phyloP scores from a whole-genome alignment of 2,329 filamentous ascomycete species.

The Leptographium radiaticola region DNA sequence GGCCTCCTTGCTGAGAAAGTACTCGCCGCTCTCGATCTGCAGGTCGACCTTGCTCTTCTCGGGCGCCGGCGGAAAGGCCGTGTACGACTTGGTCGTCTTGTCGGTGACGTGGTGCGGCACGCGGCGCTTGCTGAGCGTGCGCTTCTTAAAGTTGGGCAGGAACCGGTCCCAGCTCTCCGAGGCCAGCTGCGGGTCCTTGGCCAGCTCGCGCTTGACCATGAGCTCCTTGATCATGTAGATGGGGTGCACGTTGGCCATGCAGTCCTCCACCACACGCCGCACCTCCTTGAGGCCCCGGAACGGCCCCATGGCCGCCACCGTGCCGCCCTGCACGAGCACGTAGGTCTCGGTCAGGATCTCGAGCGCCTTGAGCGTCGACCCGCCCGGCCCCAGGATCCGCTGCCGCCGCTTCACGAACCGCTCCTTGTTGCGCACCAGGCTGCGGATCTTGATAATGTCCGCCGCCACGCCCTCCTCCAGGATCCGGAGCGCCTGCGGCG shows the following conservation, averaged over 20 bases:
- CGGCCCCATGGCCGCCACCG: conserved; percentile 76
- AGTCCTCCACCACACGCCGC: conserved; percentile 79
- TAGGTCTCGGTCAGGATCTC: conserved; percentile 87
- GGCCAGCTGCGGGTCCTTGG: conserved; percentile 68
- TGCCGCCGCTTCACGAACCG: conserved; percentile 91
- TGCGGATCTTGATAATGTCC: conserved; percentile 93
- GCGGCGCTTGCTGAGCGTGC: conserved; percentile 71
- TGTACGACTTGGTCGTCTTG: conserved; percentile 90
- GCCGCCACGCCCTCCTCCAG: conserved; percentile 68
- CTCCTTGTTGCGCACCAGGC: conserved; percentile 83
- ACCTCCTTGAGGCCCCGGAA: conserved; percentile 92
- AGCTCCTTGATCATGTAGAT: conserved; percentile 70
- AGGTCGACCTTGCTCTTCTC: conserved; percentile 99
- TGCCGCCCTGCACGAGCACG: conserved; percentile 93
- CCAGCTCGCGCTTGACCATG: conserved; percentile 73
- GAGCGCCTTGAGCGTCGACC: conserved; percentile 84
- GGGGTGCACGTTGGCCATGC: conserved; percentile 93
- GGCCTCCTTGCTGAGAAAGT: conserved; percentile 85
- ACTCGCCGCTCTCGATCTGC: conserved; percentile 96
- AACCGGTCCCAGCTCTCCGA: conserved; percentile 93
- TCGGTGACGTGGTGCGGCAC: conserved; percentile 78
- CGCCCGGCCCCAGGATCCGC: conserved; percentile 80
- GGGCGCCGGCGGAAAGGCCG: conserved; percentile 88
- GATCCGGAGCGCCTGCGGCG: conserved; percentile 87
- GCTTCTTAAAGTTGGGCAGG: conserved; percentile 93